These are phyloP conservation scores for Aspergillus fischeri DNA, from an alignment of 2,329 filamentous ascomycete species.

Conservation along the genomic window DNA sequence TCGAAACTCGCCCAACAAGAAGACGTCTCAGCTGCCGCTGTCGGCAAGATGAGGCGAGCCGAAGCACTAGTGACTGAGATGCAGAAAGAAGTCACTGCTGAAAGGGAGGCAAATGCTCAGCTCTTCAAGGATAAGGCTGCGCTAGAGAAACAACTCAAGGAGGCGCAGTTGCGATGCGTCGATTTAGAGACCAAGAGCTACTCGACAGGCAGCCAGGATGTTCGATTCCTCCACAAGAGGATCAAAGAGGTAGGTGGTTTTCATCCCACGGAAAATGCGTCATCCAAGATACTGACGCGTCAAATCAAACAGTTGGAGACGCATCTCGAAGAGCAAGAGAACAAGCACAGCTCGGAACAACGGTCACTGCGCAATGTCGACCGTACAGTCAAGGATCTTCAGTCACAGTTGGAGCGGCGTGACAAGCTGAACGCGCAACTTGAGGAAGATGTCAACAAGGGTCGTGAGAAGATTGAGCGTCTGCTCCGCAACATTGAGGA, in stretches of 20 bases:
- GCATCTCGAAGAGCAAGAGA: conserved; percentile 79
- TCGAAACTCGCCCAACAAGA: conserved; percentile 86
- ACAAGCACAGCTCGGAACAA: conserved; percentile 72
- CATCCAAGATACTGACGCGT: conserved; percentile 16
- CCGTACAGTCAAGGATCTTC: conserved; percentile 87
- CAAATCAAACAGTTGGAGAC: conserved; percentile 66
- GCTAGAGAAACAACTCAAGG: conserved; percentile 85
- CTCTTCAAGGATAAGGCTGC: conserved; percentile 86
- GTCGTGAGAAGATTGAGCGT: conserved; percentile 86
- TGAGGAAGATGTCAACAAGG: conserved; percentile 75
- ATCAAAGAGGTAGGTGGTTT: conserved; percentile 80
- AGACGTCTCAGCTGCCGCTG: conserved; percentile 83
- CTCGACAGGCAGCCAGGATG: conserved; percentile 88
- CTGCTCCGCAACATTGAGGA: conserved; percentile 90
- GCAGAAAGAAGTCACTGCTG: conserved; percentile 84
- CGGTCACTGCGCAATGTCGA: conserved; percentile 89
- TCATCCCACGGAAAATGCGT: background rate
- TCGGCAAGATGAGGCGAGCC: conserved; percentile 95
- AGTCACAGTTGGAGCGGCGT: conserved; percentile 85
- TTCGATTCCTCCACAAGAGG: conserved; percentile 88
- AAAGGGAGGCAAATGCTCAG: conserved; percentile 75
- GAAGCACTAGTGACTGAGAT: conserved; percentile 84
- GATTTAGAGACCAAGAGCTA: conserved; percentile 97
- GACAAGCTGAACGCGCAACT: conserved; percentile 82
- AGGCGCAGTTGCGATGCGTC: conserved; percentile 82